Percentiles rank a stretch among this genome's conserved stretches.
Conservation (phyloP, 306 rosid species). For the Coriaria nepalensis region DNA sequence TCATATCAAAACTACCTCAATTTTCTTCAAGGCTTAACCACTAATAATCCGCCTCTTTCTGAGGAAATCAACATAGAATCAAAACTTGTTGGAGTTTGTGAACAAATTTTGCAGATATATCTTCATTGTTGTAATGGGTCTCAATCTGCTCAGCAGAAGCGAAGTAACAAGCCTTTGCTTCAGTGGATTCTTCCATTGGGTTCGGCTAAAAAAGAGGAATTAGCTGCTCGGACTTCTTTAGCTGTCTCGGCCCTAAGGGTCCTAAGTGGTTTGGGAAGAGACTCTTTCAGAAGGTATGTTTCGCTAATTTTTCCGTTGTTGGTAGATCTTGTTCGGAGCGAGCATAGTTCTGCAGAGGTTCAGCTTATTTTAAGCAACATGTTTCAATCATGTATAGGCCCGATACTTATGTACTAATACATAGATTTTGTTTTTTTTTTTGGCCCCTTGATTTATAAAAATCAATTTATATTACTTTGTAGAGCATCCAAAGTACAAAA, state of each 20-base stretch:
- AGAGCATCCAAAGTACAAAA: no score
- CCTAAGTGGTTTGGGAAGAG: slow-evolving; percentile 40
- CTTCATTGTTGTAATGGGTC: slow-evolving; percentile 44
- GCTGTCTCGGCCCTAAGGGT: slow-evolving; percentile 65
- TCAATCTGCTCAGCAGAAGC: slow-evolving; percentile 21
- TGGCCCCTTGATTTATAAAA: background rate
- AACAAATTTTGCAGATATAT: slow-evolving; percentile 58
- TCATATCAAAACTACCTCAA: slow-evolving; percentile 60
- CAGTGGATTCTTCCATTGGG: slow-evolving; percentile 66
- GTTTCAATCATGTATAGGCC: slow-evolving; percentile 74
- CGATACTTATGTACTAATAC: slow-evolving; percentile 45
- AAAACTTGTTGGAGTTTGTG: slow-evolving; percentile 51
- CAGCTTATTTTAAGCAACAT: slow-evolving; percentile 63
- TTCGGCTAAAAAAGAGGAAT: slow-evolving; percentile 73
- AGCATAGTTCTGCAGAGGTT: slow-evolving; percentile 85
- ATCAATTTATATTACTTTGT: no score
- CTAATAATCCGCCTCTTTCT: slow-evolving; percentile 15
- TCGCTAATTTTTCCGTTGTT: slow-evolving; percentile 67
- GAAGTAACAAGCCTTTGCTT: slow-evolving; percentile 21
- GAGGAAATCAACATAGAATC: slow-evolving; percentile 49
- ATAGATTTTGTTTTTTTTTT: background rate
- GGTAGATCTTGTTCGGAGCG: slow-evolving; percentile 78
- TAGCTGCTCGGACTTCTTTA: slow-evolving; percentile 66
- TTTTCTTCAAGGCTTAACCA: slow-evolving; percentile 45
- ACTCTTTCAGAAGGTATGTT: slow-evolving; percentile 49